Evolutionary conservation across 1,284 basidiomycete species (phyloP), one percentile per base, ranked within the genome.

Genomic region (Spongispora temasekensis): DNA sequence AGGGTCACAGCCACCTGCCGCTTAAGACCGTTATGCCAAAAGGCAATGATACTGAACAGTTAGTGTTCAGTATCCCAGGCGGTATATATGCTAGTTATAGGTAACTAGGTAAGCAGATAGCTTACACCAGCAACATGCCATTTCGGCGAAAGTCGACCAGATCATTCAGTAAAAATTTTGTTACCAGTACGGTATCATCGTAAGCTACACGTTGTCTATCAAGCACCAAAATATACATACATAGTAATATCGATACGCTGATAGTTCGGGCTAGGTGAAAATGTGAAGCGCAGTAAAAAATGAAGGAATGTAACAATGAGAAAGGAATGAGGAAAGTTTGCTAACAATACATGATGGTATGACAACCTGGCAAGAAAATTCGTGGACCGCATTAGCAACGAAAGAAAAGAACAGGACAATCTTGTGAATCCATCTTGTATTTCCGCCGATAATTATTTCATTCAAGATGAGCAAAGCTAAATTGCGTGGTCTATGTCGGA

Each of bases 341-440:
- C 72, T 71, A 73, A 53, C 54, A 70, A 74, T 71, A 71, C 70
- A 71, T 53, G 56, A 60, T 34, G 57, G 56, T 21, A 59, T 17
- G 21, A 19, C 13, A 40, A 34, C 48, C 31, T 9, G n/a, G 25
- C 19, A 31, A 48, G 25, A n/a, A 27, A 12, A 10, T 25, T 27
- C 46, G 28, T 17, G 17, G 19, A 53, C 34, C 50, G 30, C 30
- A 56, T 12, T 48, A 44, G 21, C n/a, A 28, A 59, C 25, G 35
- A 46, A 57, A 5, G 15, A 12, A 56, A 51, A 27, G 10, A 30
- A 51, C 17, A 28, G 30, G 17, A 51, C 32, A 15, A 34, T 15
- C 32, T 8, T 15, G 32, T 34, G n/a, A n/a, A n/a, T n/a, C n/a
- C n/a, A n/a, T n/a, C n/a, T n/a, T n/a, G n/a, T n/a, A n/a, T n/a